Evolutionary conservation across 352 stramenopile species (phyloP).

Genomic region (Phytopythium kandeliae): DNA sequence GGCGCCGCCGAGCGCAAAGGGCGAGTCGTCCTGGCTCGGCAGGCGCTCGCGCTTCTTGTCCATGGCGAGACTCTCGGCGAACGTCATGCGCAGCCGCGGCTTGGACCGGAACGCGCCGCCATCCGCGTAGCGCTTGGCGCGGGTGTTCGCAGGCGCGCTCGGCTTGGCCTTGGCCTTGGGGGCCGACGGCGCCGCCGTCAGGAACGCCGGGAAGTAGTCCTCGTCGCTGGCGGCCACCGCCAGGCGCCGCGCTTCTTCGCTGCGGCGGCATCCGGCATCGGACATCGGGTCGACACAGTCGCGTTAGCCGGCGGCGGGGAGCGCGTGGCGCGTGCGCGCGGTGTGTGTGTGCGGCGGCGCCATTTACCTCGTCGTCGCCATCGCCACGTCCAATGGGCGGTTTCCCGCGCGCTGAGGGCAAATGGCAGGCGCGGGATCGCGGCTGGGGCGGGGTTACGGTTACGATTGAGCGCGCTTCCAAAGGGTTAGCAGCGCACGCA

Average conservation of each 20-base stretch:
- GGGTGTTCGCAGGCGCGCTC: slow-evolving; percentile 24
- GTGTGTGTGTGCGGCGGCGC: too few species aligned
- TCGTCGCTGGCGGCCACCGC: slow-evolving; percentile 39
- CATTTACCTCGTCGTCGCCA: slow-evolving; percentile 2
- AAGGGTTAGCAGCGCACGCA: too few species aligned
- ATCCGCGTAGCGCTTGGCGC: slow-evolving; percentile 16
- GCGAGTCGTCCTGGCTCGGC: slow-evolving; percentile 42
- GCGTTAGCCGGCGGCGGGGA: too few species aligned
- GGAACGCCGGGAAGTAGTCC: slow-evolving; percentile 71
- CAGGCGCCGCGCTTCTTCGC: slow-evolving; percentile 10
- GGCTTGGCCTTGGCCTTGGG: slow-evolving; percentile 53
- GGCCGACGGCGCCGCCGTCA: slow-evolving; percentile 47
- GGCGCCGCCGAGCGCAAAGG: slow-evolving; percentile 47
- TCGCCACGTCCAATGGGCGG: neutral
- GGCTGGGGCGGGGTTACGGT: too few species aligned
- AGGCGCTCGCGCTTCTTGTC: slow-evolving; percentile 38
- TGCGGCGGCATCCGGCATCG: too few species aligned
- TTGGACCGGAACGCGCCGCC: slow-evolving; percentile 22
- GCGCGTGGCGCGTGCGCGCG: too few species aligned
- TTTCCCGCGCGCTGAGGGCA: too few species aligned
- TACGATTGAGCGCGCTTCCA: too few species aligned
- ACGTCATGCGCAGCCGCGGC: slow-evolving; percentile 41
- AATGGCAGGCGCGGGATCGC: too few species aligned
- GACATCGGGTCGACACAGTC: too few species aligned
- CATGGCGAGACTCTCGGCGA: slow-evolving; percentile 69